Percentiles rank a stretch among this genome's conserved stretches.
These are phyloP conservation scores for Phanerochaete sordida DNA, from an alignment of 768 basidiomycete genomes.

Conservation along the genomic window DNA sequence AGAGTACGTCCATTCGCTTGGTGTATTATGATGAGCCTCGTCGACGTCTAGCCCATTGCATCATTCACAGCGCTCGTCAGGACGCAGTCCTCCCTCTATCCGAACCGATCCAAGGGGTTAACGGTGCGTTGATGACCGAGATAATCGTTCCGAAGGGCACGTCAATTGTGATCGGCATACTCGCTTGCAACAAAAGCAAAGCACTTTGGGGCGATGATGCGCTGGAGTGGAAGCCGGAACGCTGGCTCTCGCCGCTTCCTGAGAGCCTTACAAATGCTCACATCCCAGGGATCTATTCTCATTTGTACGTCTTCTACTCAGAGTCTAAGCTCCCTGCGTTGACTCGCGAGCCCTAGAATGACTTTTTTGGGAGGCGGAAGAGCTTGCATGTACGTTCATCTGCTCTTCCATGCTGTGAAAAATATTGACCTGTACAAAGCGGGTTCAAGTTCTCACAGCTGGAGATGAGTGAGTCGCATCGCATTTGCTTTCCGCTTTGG, in stretches of 20 bases:
- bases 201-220: slow-evolving; percentile 42
- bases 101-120: slow-evolving; percentile 3
- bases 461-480: slow-evolving; percentile 19
- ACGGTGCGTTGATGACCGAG: slow-evolving; percentile 1
- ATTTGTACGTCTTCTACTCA: slow-evolving; percentile 1
- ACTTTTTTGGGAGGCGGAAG: too few relatives aligned
- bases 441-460: slow-evolving; percentile 23
- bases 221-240: slow-evolving; percentile 36
- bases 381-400: too few relatives aligned
- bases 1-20: slow-evolving; percentile 1
- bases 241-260: slow-evolving; percentile 31
- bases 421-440: too few relatives aligned
- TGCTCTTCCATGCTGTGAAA: too few relatives aligned
- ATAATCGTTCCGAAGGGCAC: slow-evolving; percentile 37
- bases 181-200: slow-evolving; percentile 35
- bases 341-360: too few relatives aligned
- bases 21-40: too few relatives aligned
- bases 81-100: slow-evolving; percentile 2
- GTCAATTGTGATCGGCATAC: slow-evolving; percentile 31
- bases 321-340: too few relatives aligned
- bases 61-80: neutral
- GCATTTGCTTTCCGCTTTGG: too few relatives aligned
- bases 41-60: neutral
- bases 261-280: neutral
- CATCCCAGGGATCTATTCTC: neutral